phyloP scores from a whole-genome alignment of 805 yeast genomes.

The Sugiyamaella mastotermitis region DNA sequence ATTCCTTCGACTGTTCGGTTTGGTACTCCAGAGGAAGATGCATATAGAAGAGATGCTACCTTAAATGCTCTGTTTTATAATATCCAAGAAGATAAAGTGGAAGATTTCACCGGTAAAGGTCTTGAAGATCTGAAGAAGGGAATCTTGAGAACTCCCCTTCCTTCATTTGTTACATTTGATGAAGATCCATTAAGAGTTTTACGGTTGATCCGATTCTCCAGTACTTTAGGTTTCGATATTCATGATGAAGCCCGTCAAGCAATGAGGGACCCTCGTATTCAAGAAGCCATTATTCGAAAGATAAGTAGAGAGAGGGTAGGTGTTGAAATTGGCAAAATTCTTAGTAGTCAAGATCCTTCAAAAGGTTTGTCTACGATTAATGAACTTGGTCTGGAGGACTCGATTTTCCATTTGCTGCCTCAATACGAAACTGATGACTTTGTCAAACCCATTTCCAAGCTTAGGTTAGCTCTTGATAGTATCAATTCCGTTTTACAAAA shows the following conservation, averaged over 20 bases:
- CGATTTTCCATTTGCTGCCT: slow-evolving; percentile 45
- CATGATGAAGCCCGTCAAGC: slow-evolving; percentile 51
- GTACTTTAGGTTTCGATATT: slow-evolving; percentile 63
- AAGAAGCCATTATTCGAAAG: slow-evolving; percentile 55
- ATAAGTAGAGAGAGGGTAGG: slow-evolving; percentile 91
- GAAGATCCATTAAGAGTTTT: slow-evolving; percentile 94
- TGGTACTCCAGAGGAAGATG: slow-evolving; percentile 92
- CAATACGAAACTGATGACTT: slow-evolving; percentile 16
- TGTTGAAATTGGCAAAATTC: slow-evolving; percentile 70
- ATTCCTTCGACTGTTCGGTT: slow-evolving; percentile 69
- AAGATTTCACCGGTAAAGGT: slow-evolving; percentile 80
- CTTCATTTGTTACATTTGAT: slow-evolving; percentile 74
- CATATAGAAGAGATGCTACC: slow-evolving; percentile 91
- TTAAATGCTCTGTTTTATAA: slow-evolving; percentile 89
- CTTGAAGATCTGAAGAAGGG: slow-evolving; percentile 64
- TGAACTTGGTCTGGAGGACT: slow-evolving; percentile 47
- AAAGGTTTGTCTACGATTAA: slow-evolving; percentile 59
- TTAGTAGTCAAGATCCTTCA: slow-evolving; percentile 56
- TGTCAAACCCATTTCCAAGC: slow-evolving; percentile 6
- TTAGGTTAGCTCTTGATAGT: slow-evolving; percentile 4
- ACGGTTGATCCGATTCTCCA: slow-evolving; percentile 79
- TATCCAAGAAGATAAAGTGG: slow-evolving; percentile 59
- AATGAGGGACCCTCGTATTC: slow-evolving; percentile 57
- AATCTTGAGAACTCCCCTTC: slow-evolving; percentile 78
- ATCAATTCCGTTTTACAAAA: background rate